Conservation (phyloP, 129 eudicot genomes). For the Chrysanthemum lavandulifolium region DNA sequence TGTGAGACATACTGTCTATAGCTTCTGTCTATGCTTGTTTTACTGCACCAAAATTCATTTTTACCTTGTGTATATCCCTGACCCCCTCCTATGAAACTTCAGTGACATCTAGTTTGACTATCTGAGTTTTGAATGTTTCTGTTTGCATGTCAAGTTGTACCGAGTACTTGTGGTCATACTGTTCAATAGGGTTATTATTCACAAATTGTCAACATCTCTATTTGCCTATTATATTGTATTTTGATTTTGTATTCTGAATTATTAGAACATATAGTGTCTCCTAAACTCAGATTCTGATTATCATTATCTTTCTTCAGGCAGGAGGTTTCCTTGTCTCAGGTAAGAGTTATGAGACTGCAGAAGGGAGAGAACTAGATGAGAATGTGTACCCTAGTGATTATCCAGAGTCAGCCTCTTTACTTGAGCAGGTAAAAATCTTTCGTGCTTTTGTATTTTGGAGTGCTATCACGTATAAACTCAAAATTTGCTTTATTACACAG, state of each 20-base stretch:
- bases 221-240: background rate
- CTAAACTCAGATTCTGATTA: constrained; percentile 13
- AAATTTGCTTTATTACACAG: constrained; percentile 46
- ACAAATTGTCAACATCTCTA: background rate
- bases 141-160: background rate
- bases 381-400: constrained; percentile 62
- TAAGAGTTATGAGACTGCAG: constrained; percentile 49
- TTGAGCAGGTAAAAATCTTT: constrained; percentile 64
- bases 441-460: background rate
- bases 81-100: background rate
- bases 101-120: background rate
- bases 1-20: background rate
- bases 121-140: background rate
- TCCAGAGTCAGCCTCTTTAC: constrained; percentile 72
- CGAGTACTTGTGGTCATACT: constrained; percentile 6
- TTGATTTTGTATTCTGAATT: constrained; percentile 1
- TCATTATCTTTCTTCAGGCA: constrained; percentile 58
- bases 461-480: constrained; percentile 4
- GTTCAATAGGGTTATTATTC: background rate
- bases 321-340: constrained; percentile 81
- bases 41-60: background rate
- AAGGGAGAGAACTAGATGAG: constrained; percentile 80
- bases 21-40: constrained; percentile 7
- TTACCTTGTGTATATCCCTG: background rate
- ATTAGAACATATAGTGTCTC: background rate